Evolutionary conservation across 441 rosid genomes (phyloP).

Genomic region (Adansonia rubrostipa): DNA sequence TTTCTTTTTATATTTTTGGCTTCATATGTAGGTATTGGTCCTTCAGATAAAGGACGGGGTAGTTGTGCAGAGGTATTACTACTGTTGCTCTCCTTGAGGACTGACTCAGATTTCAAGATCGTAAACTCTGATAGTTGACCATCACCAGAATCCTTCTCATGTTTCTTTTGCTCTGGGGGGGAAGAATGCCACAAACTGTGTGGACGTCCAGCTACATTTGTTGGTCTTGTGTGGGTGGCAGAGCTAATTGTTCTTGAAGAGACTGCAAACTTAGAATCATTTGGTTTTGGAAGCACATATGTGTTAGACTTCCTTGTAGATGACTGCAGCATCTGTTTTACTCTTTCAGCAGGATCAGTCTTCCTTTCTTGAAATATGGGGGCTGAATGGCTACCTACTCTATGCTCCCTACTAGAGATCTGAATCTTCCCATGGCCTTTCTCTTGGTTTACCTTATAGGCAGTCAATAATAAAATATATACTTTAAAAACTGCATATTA

Average conservation of each 20-base stretch:
- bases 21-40: constrained; percentile 42
- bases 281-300: constrained; percentile 87
- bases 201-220: constrained; percentile 46
- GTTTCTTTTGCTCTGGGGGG: constrained; percentile 80
- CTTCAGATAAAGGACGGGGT: constrained; percentile 68
- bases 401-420: constrained; percentile 47
- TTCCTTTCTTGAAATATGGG: constrained; percentile 84
- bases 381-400: constrained; percentile 76
- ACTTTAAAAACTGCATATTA: not conserved
- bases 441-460: constrained; percentile 54
- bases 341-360: constrained; percentile 60
- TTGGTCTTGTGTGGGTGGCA: constrained; percentile 47
- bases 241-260: constrained; percentile 51
- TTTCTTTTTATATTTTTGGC: constrained; percentile 55
- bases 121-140: constrained; percentile 33
- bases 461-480: constrained; percentile 12
- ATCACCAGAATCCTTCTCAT: constrained; percentile 49
- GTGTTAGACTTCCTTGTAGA: constrained; percentile 50
- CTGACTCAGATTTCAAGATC: constrained; percentile 33
- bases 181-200: constrained; percentile 79
- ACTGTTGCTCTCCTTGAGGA: constrained; percentile 45
- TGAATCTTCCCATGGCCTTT: constrained; percentile 53
- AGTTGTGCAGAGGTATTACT: constrained; percentile 50
- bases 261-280: constrained; percentile 48
- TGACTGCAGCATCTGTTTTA: constrained; percentile 55